These are phyloP conservation scores for Coemansia sp. DNA, from an alignment of 192 early-diverging fungal genomes.

Conservation along the genomic window DNA sequence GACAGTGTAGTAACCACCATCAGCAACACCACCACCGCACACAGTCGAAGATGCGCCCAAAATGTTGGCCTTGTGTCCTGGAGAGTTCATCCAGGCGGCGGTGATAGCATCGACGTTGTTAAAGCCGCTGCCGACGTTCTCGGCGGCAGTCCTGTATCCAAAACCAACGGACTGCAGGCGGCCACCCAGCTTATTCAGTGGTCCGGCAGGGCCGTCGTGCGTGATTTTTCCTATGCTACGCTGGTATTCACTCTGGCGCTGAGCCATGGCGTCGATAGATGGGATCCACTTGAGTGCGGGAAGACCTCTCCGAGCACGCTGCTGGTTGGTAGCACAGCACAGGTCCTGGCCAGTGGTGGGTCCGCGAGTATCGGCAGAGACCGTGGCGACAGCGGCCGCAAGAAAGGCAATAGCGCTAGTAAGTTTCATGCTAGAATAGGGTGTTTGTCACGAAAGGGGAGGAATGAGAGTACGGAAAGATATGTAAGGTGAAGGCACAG, in stretches of 20 bases:
- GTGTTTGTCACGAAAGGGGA: slow-evolving; percentile 2
- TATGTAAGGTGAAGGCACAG: slow-evolving; percentile 35
- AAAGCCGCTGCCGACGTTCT: slow-evolving; percentile 46
- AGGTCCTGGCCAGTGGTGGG: slow-evolving; percentile 37
- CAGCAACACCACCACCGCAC: slow-evolving; percentile 51
- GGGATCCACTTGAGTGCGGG: slow-evolving; percentile 36
- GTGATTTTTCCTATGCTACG: slow-evolving; percentile 7
- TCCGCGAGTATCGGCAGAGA: slow-evolving; percentile 18
- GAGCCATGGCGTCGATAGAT: slow-evolving; percentile 24
- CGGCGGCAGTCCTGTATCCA: slow-evolving; percentile 37
- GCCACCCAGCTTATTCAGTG: slow-evolving; percentile 10
- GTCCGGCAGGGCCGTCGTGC: slow-evolving; percentile 24
- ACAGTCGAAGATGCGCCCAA: slow-evolving; percentile 41
- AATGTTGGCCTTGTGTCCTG: slow-evolving; percentile 57
- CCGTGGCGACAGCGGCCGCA: slow-evolving; percentile 15
- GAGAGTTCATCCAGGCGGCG: slow-evolving; percentile 56
- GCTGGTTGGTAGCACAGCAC: slow-evolving; percentile 52
- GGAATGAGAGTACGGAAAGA: neutral
- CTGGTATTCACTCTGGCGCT: slow-evolving; percentile 32
- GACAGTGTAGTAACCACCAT: slow-evolving; percentile 34
- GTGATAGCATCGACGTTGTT: slow-evolving; percentile 13
- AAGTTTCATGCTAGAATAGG: slow-evolving; percentile 42
- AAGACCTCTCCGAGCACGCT: slow-evolving; percentile 20
- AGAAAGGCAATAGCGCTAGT: slow-evolving; percentile 21
- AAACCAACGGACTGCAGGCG: slow-evolving; percentile 27